Percentiles rank a stretch among this genome's conserved stretches.
Evolutionary conservation across 2,329 filamentous ascomycete genomes (phyloP).

Genomic region (Daldinia sp.): DNA sequence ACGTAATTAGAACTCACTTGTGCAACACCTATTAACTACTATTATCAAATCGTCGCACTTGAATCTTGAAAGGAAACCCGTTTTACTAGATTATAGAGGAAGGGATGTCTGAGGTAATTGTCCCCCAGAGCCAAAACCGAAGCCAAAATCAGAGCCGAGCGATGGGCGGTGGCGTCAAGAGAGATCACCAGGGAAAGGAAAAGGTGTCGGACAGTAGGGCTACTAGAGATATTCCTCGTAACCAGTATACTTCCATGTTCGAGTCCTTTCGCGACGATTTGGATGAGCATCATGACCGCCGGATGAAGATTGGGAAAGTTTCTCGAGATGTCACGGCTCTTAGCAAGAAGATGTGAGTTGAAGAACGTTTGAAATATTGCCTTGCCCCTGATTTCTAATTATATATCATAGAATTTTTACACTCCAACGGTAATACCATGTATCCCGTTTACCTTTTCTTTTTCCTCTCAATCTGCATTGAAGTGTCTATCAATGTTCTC

Average conservation of each 20-base stretch:
- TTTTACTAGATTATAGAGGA: too few species aligned
- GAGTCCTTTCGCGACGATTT: conserved; percentile 85
- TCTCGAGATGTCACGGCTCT: conserved; percentile 91
- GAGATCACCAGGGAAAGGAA: conserved; percentile 61
- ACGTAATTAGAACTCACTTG: neutral
- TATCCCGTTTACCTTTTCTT: neutral
- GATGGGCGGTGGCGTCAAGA: conserved; percentile 57
- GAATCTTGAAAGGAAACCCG: too few species aligned
- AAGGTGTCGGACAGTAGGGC: conserved; percentile 46
- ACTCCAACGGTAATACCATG: conserved; percentile 71
- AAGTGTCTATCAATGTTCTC: neutral
- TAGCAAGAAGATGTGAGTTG: conserved; percentile 91
- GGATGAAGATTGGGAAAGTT: conserved; percentile 88
- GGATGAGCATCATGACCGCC: conserved; percentile 92
- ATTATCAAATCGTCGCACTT: too few species aligned
- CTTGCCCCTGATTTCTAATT: conserved; percentile 4
- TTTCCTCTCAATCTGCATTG: neutral
- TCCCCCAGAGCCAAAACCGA: conserved; percentile 41
- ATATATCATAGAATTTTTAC: conserved; percentile 74
- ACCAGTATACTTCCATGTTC: conserved; percentile 77
- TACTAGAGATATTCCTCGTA: conserved; percentile 49
- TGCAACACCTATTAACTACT: too few species aligned
- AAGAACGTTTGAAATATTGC: neutral
- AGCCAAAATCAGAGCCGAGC: conserved; percentile 40
- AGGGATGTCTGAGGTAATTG: conserved; percentile 41